phyloP scores from a whole-genome alignment of 2,329 filamentous ascomycete species.

The Orbilia javanica region DNA sequence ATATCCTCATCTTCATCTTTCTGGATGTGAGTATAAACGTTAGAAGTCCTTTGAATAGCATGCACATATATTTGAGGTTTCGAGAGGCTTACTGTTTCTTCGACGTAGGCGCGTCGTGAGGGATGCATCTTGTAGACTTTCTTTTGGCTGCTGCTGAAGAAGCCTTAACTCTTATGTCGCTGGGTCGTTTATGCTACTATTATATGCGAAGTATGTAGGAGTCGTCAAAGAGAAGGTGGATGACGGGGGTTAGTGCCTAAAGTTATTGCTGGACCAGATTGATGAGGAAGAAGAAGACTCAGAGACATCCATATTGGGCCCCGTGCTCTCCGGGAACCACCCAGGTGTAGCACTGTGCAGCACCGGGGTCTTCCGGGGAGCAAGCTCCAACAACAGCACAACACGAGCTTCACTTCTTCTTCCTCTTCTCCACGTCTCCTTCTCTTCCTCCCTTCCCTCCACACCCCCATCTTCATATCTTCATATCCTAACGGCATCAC shows the following conservation, averaged over 20 bases:
- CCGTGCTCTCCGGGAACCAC: neutral
- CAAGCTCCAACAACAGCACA: constrained; percentile 17
- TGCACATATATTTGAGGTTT: constrained; percentile 7
- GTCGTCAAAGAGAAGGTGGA: neutral
- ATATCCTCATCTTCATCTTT: constrained; percentile 69
- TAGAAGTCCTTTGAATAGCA: constrained; percentile 40
- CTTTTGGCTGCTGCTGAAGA: neutral
- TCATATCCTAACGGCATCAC: neutral
- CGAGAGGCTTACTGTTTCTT: constrained; percentile 51
- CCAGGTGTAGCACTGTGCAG: neutral
- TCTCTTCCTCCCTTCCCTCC: neutral
- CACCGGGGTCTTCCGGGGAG: neutral
- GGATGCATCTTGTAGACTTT: constrained; percentile 45
- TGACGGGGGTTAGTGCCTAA: constrained; percentile 10
- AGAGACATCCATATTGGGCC: neutral
- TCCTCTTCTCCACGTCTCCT: neutral
- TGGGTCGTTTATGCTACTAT: neutral
- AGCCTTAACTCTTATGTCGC: neutral
- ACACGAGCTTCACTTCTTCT: constrained; percentile 20
- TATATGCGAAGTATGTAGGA: neutral
- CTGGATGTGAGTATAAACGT: constrained; percentile 62
- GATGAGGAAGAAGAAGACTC: constrained; percentile 37
- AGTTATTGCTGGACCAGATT: neutral
- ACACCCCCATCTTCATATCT: neutral
- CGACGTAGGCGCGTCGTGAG: constrained; percentile 58